Percentiles rank a stretch among this genome's conserved stretches.
Conservation (phyloP, 441 rosid genomes). For the Euphorbia corollata region DNA sequence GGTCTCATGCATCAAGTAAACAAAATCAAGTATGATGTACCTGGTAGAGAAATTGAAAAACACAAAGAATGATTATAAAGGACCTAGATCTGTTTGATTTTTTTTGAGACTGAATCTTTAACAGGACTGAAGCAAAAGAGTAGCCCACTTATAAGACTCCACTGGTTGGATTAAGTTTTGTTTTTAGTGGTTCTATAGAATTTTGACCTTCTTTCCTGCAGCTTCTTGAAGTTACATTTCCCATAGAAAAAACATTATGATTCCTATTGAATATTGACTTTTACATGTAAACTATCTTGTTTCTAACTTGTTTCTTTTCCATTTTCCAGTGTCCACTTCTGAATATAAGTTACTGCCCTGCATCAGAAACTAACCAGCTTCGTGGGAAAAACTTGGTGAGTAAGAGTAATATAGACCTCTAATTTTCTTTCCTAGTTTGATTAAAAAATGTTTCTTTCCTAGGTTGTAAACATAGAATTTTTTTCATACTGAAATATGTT, state of each 20-base stretch:
- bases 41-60: background rate
- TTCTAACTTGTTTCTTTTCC: background rate
- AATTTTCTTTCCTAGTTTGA: conserved; percentile 15
- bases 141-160: background rate
- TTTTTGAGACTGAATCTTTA: background rate
- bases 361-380: conserved; percentile 63
- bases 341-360: conserved; percentile 92
- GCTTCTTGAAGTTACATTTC: background rate
- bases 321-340: conserved; percentile 73
- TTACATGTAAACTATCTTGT: conserved; percentile 13
- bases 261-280: conserved; percentile 8
- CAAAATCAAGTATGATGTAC: no score
- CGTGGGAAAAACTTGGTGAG: conserved; percentile 72
- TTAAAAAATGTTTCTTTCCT: conserved; percentile 17
- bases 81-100: background rate
- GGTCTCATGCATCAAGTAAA: background rate
- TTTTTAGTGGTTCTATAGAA: background rate
- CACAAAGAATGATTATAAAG: background rate
- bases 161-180: background rate
- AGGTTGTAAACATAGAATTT: conserved; percentile 7
- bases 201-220: conserved; percentile 6
- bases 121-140: background rate
- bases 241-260: background rate
- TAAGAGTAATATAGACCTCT: conserved; percentile 28
- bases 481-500: conserved; percentile 16